Evolutionary conservation across 768 basidiomycete genomes (phyloP), one percentile per base, ranked within the genome.

Genomic region (Bullera alba): DNA sequence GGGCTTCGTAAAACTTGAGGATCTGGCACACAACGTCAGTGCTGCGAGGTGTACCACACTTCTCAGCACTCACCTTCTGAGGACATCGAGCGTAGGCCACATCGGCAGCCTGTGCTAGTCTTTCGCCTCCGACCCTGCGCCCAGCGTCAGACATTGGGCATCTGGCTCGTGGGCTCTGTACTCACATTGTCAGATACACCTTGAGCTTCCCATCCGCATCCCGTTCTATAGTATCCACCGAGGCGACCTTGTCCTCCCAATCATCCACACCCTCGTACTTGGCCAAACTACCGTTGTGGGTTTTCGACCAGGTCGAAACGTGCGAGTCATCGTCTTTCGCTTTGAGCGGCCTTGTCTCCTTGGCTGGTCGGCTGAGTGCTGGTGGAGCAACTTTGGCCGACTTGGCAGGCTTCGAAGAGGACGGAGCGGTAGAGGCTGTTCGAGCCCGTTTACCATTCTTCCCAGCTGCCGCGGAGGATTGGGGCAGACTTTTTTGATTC

Each of bases 161-260:
- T 10, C 37, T 39, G 37, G 12, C 8, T 21, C 37, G 37, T n/a
- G n/a, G n/a, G n/a, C 27, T 47, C 36, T 15, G 27, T 36, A 1
- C 70, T 61, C 49, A 68, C 70, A 71, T 69, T 3, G 67, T 60
- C 51, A 71, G 21, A 30, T 62, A 71, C 0, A 69, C 60, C n/a
- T 53, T 29, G 41, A 69, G 46, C 25, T 54, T 46, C 10, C 58
- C 52, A 12, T 61, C 47, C 4, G 36, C 42, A 10, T 43, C 48
- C 46, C 63, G 56, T 46, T 69, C 67, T n/a, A 72, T 59, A 15
- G 68, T 69, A 46, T 66, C 66, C 17, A 72, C 49, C 26, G 27
- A 48, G 17, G 42, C 38, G 3, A 72, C 66, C 28, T 56, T 30
- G 14, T 66, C 64, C 55, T 72, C 70, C 70, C 70, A 72, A 44